phyloP scores from a whole-genome alignment of 352 stramenopile species.

The Peronosclerospora sorghi region DNA sequence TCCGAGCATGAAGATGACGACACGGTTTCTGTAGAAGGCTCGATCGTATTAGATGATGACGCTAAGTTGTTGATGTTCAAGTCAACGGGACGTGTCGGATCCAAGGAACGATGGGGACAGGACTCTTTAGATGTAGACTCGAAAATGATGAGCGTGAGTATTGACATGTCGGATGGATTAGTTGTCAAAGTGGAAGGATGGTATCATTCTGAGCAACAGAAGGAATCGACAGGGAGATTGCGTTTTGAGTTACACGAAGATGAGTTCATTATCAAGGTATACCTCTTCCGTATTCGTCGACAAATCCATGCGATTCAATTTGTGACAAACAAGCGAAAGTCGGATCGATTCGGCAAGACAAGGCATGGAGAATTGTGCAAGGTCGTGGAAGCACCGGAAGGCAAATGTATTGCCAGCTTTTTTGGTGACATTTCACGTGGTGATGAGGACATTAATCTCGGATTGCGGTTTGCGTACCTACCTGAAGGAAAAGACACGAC shows the following conservation, averaged over 20 bases:
- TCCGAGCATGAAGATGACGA: conserved; percentile 19
- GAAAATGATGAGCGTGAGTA: conserved; percentile 8
- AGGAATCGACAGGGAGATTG: neutral
- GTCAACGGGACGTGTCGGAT: conserved; percentile 10
- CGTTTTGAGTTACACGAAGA: conserved; percentile 6
- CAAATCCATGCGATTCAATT: conserved; percentile 23
- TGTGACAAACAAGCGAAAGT: conserved; percentile 14
- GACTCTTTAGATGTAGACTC: conserved; percentile 7
- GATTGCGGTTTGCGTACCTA: conserved; percentile 13
- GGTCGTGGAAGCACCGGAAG: conserved; percentile 17
- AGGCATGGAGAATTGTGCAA: conserved; percentile 22
- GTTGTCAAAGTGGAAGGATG: conserved; percentile 15
- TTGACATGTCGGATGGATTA: conserved; percentile 5
- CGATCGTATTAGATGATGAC: conserved; percentile 14
- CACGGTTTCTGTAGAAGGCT: conserved; percentile 8
- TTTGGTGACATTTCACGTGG: conserved; percentile 13
- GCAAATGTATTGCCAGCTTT: conserved; percentile 18
- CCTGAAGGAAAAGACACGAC: neutral
- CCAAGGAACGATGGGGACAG: conserved; percentile 16
- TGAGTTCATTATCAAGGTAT: conserved; percentile 18
- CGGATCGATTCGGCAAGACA: conserved; percentile 11
- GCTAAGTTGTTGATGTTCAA: conserved; percentile 7
- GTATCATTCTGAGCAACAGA: conserved; percentile 1
- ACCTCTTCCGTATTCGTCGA: conserved; percentile 16
- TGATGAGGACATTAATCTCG: conserved; percentile 15